A percentile compares a stretch with the other conserved stretches of the same genome.
phyloP scores from a whole-genome alignment of 1,139 yeast genomes.

The Pichia sp. region DNA sequence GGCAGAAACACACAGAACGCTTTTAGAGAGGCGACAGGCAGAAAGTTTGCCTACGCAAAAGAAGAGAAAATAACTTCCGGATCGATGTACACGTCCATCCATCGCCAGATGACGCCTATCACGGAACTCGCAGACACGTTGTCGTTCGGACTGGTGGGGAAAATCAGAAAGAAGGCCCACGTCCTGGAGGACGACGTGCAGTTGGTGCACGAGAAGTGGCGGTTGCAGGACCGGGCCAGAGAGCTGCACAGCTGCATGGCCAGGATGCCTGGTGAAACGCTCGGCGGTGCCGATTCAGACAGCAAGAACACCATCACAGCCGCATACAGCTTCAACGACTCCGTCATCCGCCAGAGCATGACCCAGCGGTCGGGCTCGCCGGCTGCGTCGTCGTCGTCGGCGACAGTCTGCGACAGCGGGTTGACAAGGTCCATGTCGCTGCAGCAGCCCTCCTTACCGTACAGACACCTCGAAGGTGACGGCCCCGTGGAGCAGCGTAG shows the following conservation, averaged over 20 bases:
- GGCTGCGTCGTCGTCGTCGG: neutral
- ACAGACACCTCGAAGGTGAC: neutral
- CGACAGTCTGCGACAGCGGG: neutral
- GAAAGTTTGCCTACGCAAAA: too few relatives aligned
- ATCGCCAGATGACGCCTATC: slow-evolving; percentile 7
- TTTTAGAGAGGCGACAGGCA: too few relatives aligned
- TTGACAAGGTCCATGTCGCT: neutral
- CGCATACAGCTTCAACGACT: slow-evolving; percentile 9
- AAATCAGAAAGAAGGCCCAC: slow-evolving; percentile 21
- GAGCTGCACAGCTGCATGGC: neutral
- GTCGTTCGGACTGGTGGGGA: slow-evolving; percentile 26
- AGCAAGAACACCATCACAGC: slow-evolving; percentile 11
- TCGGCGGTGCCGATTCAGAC: neutral
- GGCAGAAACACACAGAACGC: too few relatives aligned
- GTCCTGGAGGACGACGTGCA: slow-evolving; percentile 9
- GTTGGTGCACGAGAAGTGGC: neutral
- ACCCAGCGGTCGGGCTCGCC: neutral
- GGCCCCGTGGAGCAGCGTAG: neutral
- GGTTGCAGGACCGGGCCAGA: neutral
- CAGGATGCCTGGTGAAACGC: neutral
- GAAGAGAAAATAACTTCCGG: neutral
- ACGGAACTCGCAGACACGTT: slow-evolving; percentile 21
- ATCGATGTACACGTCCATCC: neutral
- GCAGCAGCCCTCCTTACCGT: neutral
- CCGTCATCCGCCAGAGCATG: neutral